Base-by-base conservation (phyloP, 2,329 filamentous ascomycete species). In the Phaeoacremonium minimum region DNA sequence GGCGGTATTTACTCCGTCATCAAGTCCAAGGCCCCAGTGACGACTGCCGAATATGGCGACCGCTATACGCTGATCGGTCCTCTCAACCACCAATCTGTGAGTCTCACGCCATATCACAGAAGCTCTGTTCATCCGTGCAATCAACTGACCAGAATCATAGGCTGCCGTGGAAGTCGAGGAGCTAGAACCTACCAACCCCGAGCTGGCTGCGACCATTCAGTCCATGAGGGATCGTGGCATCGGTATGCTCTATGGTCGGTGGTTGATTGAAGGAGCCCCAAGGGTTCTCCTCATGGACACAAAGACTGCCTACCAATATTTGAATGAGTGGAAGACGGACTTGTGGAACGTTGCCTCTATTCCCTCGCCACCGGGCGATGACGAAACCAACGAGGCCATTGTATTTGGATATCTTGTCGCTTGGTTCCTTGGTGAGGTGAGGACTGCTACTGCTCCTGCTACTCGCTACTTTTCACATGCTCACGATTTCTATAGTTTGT, bases 1-100 rank as follows among this genome's bases (percentile, higher is more conserved):
- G 93, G 93, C 57, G 93, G 93, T 53, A 98, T 98, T 67, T 98
- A 98, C 73, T 97, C 91, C 13, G 93, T 98, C 48, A 83, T 98
- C 66, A 98, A 98, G 67, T 98, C 93, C 44, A 98, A 98, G 66
- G 91, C 93, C 26, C 91, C 93, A 34, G 93, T 97, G 44, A 97
- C 93, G 30, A 96, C 91, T 1, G 89, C 89, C 43, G 93, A 98
- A 65, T 98, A 97, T 93, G 93, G 93, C 64, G 89, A 95, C 42
- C 81, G 88, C 48, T 98, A 98, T 66, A 95, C 88, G 18, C 77
- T 97, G 47, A 90, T 98, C 60, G 93, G 93, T 3, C 93, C 93
- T 40, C 81, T 95, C 58, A 96, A 97, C 67, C 83, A 85, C 59
- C 77, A 84, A 52, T 96, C 93, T 47, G 87, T 93, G 74, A 55